These are phyloP conservation scores for Daedalea quercina DNA, from an alignment of 768 basidiomycete species.

Conservation along the genomic window DNA sequence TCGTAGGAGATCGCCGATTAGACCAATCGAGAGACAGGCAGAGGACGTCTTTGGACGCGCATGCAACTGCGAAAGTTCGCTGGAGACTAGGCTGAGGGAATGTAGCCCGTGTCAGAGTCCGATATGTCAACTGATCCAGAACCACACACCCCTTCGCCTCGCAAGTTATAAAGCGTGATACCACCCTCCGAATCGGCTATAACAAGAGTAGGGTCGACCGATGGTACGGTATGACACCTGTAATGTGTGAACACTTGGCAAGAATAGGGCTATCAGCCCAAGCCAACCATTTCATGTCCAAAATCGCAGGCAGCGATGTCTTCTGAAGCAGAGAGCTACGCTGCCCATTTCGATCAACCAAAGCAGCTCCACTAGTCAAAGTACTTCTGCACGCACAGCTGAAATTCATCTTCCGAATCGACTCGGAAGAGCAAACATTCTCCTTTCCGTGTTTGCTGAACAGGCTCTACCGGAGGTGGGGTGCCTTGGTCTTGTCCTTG, in stretches of 20 bases:
- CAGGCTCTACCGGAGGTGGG: background rate
- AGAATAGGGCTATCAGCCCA: background rate
- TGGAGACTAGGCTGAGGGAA: constrained; percentile 18
- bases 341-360: background rate
- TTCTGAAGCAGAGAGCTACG: constrained; percentile 56
- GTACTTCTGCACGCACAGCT: constrained; percentile 27
- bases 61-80: constrained; percentile 36
- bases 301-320: constrained; percentile 70
- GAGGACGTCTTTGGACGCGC: constrained; percentile 49
- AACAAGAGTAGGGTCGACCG: constrained; percentile 45
- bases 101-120: too few relatives aligned
- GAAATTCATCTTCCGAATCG: constrained; percentile 24
- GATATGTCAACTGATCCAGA: background rate
- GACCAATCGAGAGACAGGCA: constrained; percentile 96
- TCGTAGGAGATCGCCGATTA: constrained; percentile 47
- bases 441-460: constrained; percentile 47
- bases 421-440: constrained; percentile 67
- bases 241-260: background rate
- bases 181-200: constrained; percentile 85
- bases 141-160: constrained; percentile 37
- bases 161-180: constrained; percentile 57
- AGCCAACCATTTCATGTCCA: constrained; percentile 89
- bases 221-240: constrained; percentile 53
- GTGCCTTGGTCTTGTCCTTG: constrained; percentile 4
- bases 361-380: background rate